phyloP scores from a whole-genome alignment of 2,329 filamentous ascomycete genomes.

The Colletotrichum acutatum region DNA sequence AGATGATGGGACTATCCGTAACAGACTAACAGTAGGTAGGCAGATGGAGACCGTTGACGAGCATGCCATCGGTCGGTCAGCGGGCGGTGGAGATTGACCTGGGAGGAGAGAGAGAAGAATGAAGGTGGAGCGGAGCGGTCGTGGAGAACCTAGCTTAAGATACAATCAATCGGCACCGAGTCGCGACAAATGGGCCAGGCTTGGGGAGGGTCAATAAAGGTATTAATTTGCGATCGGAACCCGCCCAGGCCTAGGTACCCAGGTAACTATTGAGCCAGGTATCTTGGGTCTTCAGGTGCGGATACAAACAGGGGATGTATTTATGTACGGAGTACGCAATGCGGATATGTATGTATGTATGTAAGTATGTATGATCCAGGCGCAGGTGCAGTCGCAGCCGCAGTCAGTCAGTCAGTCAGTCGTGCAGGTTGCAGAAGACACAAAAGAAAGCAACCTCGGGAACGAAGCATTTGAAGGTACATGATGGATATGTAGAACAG shows the following conservation, averaged over 20 bases:
- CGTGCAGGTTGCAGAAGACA: background rate
- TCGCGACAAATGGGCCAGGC: background rate
- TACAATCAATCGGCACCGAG: background rate
- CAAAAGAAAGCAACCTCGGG: background rate
- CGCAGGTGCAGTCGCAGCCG: background rate
- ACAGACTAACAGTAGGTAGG: background rate
- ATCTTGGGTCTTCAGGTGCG: too few species aligned
- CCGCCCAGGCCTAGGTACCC: background rate
- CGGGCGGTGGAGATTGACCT: conserved; percentile 2
- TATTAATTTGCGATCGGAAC: background rate
- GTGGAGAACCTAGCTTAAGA: conserved; percentile 13
- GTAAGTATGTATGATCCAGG: background rate
- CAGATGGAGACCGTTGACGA: conserved; percentile 16
- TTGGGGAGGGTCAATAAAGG: background rate
- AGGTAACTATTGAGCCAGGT: background rate
- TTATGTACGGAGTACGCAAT: background rate
- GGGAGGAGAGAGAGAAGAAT: conserved; percentile 7
- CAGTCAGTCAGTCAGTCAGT: background rate
- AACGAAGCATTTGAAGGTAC: background rate
- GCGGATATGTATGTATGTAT: too few species aligned
- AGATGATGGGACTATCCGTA: conserved; percentile 7
- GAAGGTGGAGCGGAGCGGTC: background rate
- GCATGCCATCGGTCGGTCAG: conserved; percentile 10
- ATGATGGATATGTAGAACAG: too few species aligned
- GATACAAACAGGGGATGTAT: background rate